Evolutionary conservation across 441 rosid species (phyloP).

Genomic region (Gossypium schwendimanii): DNA sequence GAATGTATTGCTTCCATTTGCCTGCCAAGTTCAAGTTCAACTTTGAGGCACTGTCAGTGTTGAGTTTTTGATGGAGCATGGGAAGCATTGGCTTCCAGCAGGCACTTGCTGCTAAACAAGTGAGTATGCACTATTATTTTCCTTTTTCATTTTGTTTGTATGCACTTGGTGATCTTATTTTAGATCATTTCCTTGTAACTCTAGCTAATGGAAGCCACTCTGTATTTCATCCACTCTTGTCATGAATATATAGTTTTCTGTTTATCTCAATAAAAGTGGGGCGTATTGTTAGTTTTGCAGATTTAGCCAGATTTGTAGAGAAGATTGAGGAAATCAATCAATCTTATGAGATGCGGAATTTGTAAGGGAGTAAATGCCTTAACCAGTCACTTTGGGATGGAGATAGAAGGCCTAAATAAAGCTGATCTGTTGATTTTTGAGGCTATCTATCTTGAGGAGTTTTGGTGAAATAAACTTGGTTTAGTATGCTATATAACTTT

Average conservation of each 20-base stretch:
- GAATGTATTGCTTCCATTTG: constrained; percentile 27
- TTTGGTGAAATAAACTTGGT: constrained; percentile 25
- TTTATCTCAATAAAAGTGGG: background rate
- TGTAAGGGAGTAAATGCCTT: constrained; percentile 33
- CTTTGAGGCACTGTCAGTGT: constrained; percentile 44
- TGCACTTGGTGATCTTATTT: no score
- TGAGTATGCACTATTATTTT: constrained; percentile 24
- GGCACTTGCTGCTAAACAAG: constrained; percentile 64
- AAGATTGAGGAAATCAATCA: constrained; percentile 26
- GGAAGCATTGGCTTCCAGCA: constrained; percentile 57
- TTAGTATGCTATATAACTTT: constrained; percentile 19
- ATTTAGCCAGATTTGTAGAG: constrained; percentile 27
- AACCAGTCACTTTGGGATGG: constrained; percentile 31
- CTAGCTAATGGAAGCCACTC: background rate
- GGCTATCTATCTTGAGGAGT: constrained; percentile 24
- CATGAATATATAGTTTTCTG: background rate
- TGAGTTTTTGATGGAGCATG: constrained; percentile 68
- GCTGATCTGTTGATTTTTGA: constrained; percentile 28
- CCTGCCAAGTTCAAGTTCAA: constrained; percentile 54
- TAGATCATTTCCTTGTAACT: background rate
- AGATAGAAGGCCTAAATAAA: constrained; percentile 30
- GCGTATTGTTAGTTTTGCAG: constrained; percentile 14
- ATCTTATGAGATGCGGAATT: constrained; percentile 27
- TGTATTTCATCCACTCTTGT: background rate
- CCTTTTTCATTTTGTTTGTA: no score